Evolutionary conservation across 2,329 filamentous ascomycete genomes (phyloP).

Genomic region (Aureobasidium sp.): DNA sequence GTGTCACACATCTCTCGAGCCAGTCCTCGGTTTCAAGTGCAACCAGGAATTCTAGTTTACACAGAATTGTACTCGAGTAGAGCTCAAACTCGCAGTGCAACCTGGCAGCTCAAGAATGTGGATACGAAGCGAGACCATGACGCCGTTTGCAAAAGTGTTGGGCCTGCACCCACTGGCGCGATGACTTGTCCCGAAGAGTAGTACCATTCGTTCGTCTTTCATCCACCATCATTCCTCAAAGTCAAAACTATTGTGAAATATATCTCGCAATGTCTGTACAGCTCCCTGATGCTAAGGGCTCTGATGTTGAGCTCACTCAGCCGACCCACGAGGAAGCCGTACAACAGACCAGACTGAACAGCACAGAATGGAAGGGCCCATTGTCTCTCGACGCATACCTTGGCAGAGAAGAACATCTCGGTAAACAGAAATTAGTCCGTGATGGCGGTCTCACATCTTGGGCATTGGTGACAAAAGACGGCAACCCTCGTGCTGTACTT

Average conservation of each 20-base stretch:
- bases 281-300: constrained; percentile 16
- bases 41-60: too few relatives aligned
- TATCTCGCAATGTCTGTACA: neutral
- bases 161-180: neutral
- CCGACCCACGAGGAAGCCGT: constrained; percentile 49
- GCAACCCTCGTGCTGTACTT: constrained; percentile 36
- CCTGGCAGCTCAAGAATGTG: too few relatives aligned
- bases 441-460: constrained; percentile 53
- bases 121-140: neutral
- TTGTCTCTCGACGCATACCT: constrained; percentile 51
- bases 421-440: constrained; percentile 45
- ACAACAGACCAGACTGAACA: constrained; percentile 48
- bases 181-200: neutral
- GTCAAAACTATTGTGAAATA: neutral
- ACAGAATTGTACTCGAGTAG: too few relatives aligned
- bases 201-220: neutral
- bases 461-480: constrained; percentile 48
- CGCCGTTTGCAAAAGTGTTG: constrained; percentile 2
- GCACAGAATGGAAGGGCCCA: constrained; percentile 51
- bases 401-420: constrained; percentile 49
- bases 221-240: neutral
- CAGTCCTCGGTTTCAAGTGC: too few relatives aligned
- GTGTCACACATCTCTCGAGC: too few relatives aligned
- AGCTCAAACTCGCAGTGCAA: too few relatives aligned
- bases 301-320: constrained; percentile 47